Conservation (phyloP, 23 red algal genomes). For the Gracilaria gracilis region DNA sequence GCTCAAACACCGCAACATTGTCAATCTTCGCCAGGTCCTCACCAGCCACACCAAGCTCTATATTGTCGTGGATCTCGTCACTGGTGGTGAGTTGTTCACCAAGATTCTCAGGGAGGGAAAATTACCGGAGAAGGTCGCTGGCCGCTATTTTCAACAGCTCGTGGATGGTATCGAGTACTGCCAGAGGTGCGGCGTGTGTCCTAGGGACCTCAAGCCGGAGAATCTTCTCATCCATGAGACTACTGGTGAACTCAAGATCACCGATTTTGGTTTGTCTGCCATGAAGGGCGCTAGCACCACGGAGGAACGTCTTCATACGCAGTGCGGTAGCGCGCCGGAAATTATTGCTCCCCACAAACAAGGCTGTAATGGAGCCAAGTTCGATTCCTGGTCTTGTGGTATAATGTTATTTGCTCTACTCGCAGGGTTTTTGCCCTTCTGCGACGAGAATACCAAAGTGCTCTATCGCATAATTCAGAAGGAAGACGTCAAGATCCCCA, state of each 20-base stretch:
- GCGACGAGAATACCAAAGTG: slow-evolving; percentile 74
- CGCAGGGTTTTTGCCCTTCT: slow-evolving; percentile 75
- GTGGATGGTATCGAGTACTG: slow-evolving; percentile 98
- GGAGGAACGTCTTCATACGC: slow-evolving; percentile 72
- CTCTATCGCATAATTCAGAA: slow-evolving; percentile 70
- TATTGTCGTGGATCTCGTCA: slow-evolving; percentile 96
- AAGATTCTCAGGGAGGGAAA: slow-evolving; percentile 84
- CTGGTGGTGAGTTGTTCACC: slow-evolving; percentile 98
- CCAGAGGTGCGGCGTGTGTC: slow-evolving; percentile 93
- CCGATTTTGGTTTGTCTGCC: slow-evolving; percentile 92
- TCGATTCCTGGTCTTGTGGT: slow-evolving; percentile 88
- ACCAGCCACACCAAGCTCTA: slow-evolving; percentile 91
- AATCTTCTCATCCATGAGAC: slow-evolving; percentile 83
- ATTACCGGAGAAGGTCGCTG: slow-evolving; percentile 80
- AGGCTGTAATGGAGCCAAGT: slow-evolving; percentile 78
- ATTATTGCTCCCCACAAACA: slow-evolving; percentile 77
- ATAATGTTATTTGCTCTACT: slow-evolving; percentile 82
- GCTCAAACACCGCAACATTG: slow-evolving; percentile 93
- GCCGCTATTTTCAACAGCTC: slow-evolving; percentile 95
- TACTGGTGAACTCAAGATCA: slow-evolving; percentile 87
- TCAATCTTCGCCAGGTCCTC: slow-evolving; percentile 92
- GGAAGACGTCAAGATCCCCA: slow-evolving; percentile 72
- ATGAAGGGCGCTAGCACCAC: slow-evolving; percentile 77
- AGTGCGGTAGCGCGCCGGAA: slow-evolving; percentile 88
- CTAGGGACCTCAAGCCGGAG: slow-evolving; percentile 96